phyloP scores from a whole-genome alignment of 108 stramenopile genomes.

The Conticribra weissflogii region DNA sequence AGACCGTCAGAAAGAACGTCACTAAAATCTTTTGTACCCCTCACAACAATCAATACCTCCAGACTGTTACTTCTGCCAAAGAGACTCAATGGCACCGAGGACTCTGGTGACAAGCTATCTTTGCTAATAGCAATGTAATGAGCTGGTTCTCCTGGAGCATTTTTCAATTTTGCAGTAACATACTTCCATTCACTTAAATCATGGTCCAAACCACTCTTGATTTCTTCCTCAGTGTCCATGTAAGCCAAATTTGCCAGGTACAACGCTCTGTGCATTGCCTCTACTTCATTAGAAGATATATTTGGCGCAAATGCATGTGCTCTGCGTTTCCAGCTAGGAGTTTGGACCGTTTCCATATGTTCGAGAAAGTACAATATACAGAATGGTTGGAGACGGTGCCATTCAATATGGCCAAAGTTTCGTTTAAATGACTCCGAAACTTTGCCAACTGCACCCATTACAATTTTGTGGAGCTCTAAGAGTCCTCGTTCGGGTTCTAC shows the following conservation, averaged over 20 bases:
- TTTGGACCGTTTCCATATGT: slow-evolving; percentile 29
- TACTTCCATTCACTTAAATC: slow-evolving; percentile 22
- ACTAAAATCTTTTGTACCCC: slow-evolving; percentile 41
- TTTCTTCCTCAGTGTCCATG: slow-evolving; percentile 13
- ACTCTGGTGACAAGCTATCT: not conserved
- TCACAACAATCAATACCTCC: slow-evolving; percentile 41
- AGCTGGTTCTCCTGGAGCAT: slow-evolving; percentile 26
- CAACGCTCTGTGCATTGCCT: slow-evolving; percentile 37
- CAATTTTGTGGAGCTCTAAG: slow-evolving; percentile 3
- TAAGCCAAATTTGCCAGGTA: slow-evolving; percentile 41
- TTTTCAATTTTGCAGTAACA: slow-evolving; percentile 23
- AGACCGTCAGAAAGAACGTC: slow-evolving; percentile 47
- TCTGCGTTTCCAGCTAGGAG: slow-evolving; percentile 49
- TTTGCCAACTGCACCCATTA: slow-evolving; percentile 8
- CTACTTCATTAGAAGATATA: slow-evolving; percentile 8
- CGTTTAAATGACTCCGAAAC: slow-evolving; percentile 5
- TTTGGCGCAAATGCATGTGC: slow-evolving; percentile 25
- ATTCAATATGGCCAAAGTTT: slow-evolving; percentile 28
- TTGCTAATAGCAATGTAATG: slow-evolving; percentile 39
- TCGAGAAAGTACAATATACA: slow-evolving; percentile 41
- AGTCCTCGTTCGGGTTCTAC: slow-evolving; percentile 1
- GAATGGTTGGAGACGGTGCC: slow-evolving; percentile 4
- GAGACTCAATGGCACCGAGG: not conserved
- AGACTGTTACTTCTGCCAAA: slow-evolving; percentile 2
- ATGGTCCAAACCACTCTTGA: slow-evolving; percentile 13